These are phyloP conservation scores for Cercospora berteroae DNA, from an alignment of 2,329 filamentous ascomycete genomes.

Conservation along the genomic window DNA sequence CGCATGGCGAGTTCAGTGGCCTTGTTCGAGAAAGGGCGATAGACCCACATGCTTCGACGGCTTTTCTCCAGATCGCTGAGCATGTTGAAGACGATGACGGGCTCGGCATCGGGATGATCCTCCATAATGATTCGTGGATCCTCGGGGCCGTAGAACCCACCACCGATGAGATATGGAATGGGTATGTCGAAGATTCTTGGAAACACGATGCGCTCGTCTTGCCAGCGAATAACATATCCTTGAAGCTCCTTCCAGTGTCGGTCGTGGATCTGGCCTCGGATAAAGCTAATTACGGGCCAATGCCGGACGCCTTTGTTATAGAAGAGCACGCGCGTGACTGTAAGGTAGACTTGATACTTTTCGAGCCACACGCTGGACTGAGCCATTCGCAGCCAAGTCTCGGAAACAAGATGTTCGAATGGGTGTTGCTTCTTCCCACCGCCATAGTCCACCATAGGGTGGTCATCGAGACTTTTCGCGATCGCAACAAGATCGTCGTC, in stretches of 20 bases:
- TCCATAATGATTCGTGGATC: slow-evolving; percentile 32
- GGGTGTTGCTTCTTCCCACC: not conserved
- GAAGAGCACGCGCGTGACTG: slow-evolving; percentile 17
- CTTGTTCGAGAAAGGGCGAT: not conserved
- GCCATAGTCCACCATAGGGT: not conserved
- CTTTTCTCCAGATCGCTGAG: slow-evolving; percentile 10
- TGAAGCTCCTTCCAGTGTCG: slow-evolving; percentile 22
- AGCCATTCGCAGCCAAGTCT: not conserved
- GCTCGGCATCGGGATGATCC: slow-evolving; percentile 30
- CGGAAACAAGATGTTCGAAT: not conserved
- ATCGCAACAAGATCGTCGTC: not conserved
- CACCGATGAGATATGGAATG: not conserved
- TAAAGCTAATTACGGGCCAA: slow-evolving; percentile 31
- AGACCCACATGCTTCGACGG: not conserved
- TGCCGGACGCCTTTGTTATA: slow-evolving; percentile 15
- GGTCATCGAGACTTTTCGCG: not conserved
- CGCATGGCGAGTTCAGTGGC: not conserved
- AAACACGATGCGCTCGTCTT: not conserved
- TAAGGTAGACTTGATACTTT: not conserved
- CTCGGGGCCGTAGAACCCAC: slow-evolving; percentile 28
- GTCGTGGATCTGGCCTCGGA: slow-evolving; percentile 30
- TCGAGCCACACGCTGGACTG: not conserved
- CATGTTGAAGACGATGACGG: slow-evolving; percentile 34
- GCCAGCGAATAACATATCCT: not conserved
- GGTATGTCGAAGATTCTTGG: not conserved